Percentiles rank a stretch among this genome's conserved stretches.
Evolutionary conservation across 768 basidiomycete species (phyloP).

Genomic region (Naganishia vishniacii): DNA sequence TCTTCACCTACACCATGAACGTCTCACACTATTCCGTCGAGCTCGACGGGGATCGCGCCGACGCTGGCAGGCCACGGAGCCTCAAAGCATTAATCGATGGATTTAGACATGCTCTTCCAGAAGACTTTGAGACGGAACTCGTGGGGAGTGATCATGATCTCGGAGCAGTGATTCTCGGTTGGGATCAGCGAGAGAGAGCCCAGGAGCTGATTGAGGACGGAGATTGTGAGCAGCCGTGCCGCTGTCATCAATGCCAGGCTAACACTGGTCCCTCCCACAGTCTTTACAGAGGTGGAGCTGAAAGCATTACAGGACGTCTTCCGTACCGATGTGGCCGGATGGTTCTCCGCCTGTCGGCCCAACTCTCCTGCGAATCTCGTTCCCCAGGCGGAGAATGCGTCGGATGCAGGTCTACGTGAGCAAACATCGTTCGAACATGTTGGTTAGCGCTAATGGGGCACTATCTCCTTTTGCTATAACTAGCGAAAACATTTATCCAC

Average conservation of each 20-base stretch:
- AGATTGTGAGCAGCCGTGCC: constrained; percentile 39
- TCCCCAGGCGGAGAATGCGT: constrained; percentile 41
- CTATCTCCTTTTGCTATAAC: too few relatives aligned
- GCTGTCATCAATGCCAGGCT: too few relatives aligned
- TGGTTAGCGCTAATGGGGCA: constrained; percentile 14
- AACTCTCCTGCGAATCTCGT: constrained; percentile 43
- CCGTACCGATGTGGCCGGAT: constrained; percentile 41
- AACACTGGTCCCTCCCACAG: too few relatives aligned
- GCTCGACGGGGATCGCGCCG: constrained; percentile 32
- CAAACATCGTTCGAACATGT: too few relatives aligned
- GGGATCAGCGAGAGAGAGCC: constrained; percentile 43
- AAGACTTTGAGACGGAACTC: constrained; percentile 37
- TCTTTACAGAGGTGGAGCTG: constrained; percentile 41
- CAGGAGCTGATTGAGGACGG: constrained; percentile 41
- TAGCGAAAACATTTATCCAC: constrained; percentile 44
- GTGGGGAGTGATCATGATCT: constrained; percentile 48
- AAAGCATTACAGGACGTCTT: constrained; percentile 39
- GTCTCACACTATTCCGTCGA: constrained; percentile 29
- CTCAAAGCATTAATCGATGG: constrained; percentile 37
- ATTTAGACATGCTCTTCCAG: constrained; percentile 37
- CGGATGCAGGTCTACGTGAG: constrained; percentile 26
- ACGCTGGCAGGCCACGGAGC: constrained; percentile 34
- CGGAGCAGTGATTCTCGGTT: constrained; percentile 42
- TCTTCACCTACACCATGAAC: constrained; percentile 40
- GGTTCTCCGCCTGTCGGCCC: constrained; percentile 46